phyloP scores from a whole-genome alignment of 768 basidiomycete species.

The Crucibulum laeve region DNA sequence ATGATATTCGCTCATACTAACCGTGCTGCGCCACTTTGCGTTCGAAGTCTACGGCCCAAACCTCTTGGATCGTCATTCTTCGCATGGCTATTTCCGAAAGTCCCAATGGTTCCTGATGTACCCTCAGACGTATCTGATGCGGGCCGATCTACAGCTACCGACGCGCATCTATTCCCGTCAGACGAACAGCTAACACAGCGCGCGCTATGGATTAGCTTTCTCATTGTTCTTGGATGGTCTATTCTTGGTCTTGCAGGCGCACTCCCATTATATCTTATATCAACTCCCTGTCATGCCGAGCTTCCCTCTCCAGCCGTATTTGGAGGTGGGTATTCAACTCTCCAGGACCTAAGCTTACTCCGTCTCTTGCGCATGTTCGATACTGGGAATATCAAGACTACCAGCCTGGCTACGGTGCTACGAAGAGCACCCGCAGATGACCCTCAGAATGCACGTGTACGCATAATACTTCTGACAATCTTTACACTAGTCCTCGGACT shows the following conservation, averaged over 20 bases:
- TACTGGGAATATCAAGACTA: constrained; percentile 26
- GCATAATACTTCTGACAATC: constrained; percentile 66
- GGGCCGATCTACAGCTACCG: constrained; percentile 41
- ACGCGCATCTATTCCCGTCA: constrained; percentile 62
- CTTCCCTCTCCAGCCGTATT: constrained; percentile 38
- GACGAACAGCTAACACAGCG: constrained; percentile 73
- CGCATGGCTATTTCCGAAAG: constrained; percentile 68
- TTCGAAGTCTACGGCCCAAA: constrained; percentile 61
- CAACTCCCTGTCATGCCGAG: constrained; percentile 62
- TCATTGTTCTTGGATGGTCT: constrained; percentile 63
- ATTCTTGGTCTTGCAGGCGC: constrained; percentile 66
- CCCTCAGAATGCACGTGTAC: constrained; percentile 42
- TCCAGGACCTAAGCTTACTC: constrained; percentile 75
- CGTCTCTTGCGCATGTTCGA: constrained; percentile 66
- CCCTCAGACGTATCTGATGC: constrained; percentile 54
- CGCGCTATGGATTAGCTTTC: constrained; percentile 61
- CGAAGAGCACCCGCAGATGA: constrained; percentile 33
- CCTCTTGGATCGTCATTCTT: constrained; percentile 54
- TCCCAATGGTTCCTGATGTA: constrained; percentile 58
- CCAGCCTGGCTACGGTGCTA: constrained; percentile 22
- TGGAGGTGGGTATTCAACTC: constrained; percentile 58
- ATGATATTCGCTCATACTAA: not conserved
- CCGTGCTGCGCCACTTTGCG: not conserved
- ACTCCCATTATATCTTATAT: constrained; percentile 69
- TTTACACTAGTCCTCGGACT: constrained; percentile 60